Evolutionary conservation across 495 filamentous ascomycete species (phyloP), one percentile per base, ranked within the genome.

Genomic region (Trichoderma orchidacearum): DNA sequence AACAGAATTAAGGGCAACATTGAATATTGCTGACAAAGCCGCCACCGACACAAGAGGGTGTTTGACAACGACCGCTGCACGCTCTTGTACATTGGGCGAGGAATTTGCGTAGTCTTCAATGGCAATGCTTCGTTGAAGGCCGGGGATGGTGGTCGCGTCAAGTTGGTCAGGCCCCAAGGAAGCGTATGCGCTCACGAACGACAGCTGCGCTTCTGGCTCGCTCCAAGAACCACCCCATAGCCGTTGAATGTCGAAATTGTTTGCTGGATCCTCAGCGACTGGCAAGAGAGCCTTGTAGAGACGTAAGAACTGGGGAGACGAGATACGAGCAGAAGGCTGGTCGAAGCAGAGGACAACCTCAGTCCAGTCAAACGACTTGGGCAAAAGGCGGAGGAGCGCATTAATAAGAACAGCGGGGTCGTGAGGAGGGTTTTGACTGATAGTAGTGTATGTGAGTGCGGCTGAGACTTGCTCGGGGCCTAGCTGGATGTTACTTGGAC

Each of bases 221-320:
- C 87, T 80, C 93, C 94, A 97, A 48, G 83, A 77, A 31, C 90
- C 92, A 57, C 90, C 89, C 93, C 92, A 97, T 25, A 99, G 77
- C 34, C 76, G 80, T 67, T 95, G 86, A 48, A 96, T 81, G 68
- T 95, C 84, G 64, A 81, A 69, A 18, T 58, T 58, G 2, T 66
- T 61, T 17, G 84, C 78, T n/a, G 53, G 53, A 25, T 85, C 80
- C 48, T 70, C 73, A 34, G 87, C 86, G 55, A 87, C 72, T 1
- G 82, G 82, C 29, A 87, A 71, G 27, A 99, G 73, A 17, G 85
- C 86, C 54, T 84, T 75, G 67, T 89, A 92, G 12, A 99, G 68
- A 29, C 79, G 80, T 31, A 90, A 70, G 58, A 99, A 94, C 58
- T 96, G 93, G 17, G 76, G 72, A 25, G 84, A 78, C 6, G 87